Conservation (phyloP, 768 basidiomycete genomes). For the Boletus rufocinnamomeus region DNA sequence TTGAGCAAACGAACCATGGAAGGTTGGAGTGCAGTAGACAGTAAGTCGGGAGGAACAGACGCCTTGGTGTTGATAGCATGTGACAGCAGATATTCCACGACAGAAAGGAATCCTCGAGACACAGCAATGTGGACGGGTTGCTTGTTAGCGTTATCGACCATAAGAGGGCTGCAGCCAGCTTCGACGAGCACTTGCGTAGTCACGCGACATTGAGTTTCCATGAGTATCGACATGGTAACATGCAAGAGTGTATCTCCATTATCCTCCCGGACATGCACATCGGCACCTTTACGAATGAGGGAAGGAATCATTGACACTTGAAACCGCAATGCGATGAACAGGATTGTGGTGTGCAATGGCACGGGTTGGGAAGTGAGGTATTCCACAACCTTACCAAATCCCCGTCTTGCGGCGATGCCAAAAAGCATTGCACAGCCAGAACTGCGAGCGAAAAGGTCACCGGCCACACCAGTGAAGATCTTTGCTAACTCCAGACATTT, state of each 20-base stretch:
- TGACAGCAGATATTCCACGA: constrained; percentile 1
- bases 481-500: not conserved
- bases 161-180: not conserved
- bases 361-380: not conserved
- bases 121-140: not conserved
- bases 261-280: not conserved
- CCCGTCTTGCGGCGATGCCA: not conserved
- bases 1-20: not conserved
- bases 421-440: not conserved
- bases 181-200: not conserved
- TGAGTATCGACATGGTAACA: not conserved
- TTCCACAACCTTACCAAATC: not conserved
- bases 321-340: not conserved
- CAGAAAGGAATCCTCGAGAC: not conserved
- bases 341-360: not conserved
- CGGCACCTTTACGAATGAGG: not conserved
- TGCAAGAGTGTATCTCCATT: not conserved
- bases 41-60: not conserved
- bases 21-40: not conserved
- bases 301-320: not conserved
- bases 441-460: not conserved
- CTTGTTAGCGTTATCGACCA: not conserved
- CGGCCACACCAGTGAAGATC: not conserved
- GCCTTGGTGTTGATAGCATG: not conserved
- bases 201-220: not conserved